Conservation (phyloP, 148 eudicot genomes). For the Arbutus unedo region DNA sequence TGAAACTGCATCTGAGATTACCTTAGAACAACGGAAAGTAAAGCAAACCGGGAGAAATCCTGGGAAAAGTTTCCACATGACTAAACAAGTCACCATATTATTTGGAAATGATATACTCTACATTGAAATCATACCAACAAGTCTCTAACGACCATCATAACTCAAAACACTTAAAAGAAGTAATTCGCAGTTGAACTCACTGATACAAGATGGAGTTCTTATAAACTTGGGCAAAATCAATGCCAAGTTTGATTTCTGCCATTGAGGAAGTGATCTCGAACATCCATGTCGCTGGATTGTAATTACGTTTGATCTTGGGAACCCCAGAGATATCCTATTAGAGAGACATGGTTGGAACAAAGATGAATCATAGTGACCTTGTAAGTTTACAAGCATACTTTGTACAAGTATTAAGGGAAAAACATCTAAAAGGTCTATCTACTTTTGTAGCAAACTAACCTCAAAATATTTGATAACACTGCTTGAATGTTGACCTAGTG, state of each 20-base stretch:
- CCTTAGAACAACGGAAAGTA: background rate
- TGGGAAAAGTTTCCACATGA: background rate
- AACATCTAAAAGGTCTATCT: background rate
- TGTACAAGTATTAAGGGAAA: background rate
- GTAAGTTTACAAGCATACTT: background rate
- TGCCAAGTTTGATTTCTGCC: slow-evolving; percentile 54
- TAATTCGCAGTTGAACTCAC: slow-evolving; percentile 38
- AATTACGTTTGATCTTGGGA: slow-evolving; percentile 56
- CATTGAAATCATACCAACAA: background rate
- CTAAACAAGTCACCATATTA: background rate
- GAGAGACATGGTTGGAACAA: background rate
- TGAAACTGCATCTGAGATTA: background rate
- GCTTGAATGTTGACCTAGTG: slow-evolving; percentile 33
- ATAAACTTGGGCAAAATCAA: slow-evolving; percentile 62
- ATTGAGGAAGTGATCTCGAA: slow-evolving; percentile 53
- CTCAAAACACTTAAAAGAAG: background rate
- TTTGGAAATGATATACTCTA: background rate
- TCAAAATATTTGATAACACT: slow-evolving; percentile 62
- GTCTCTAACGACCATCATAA: background rate
- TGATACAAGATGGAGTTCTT: slow-evolving; percentile 35
- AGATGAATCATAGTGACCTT: background rate
- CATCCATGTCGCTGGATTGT: slow-evolving; percentile 46
- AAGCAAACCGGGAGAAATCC: background rate
- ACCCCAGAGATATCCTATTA: slow-evolving; percentile 60
- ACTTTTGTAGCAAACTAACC: slow-evolving; percentile 33